Conservation (phyloP, 225 moss, liverwort and hornwort species). For the Thuidium tamariscinum region DNA sequence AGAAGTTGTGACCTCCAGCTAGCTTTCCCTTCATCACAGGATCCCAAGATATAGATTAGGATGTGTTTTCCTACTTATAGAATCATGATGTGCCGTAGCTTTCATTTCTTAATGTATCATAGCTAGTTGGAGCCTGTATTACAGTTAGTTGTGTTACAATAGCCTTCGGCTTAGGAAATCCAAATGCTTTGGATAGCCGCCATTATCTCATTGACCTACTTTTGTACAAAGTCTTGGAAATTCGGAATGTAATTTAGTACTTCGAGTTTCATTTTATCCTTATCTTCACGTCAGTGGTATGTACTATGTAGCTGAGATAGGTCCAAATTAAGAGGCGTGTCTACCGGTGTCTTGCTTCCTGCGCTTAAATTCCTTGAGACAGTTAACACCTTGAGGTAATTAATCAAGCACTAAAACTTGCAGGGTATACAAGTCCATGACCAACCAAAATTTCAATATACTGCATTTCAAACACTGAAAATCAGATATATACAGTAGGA, state of each 20-base stretch:
- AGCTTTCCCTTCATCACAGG: background rate
- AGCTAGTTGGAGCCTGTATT: background rate
- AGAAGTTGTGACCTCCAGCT: slow-evolving; percentile 16
- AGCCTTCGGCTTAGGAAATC: background rate
- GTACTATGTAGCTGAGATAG: background rate
- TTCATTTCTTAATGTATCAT: slow-evolving; percentile 5
- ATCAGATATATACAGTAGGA: background rate
- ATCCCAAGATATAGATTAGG: background rate
- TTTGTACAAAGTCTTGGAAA: background rate
- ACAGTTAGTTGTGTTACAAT: background rate
- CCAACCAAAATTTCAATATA: background rate
- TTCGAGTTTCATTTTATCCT: background rate
- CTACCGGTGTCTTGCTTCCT: background rate
- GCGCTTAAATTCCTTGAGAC: background rate
- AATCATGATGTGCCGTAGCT: background rate
- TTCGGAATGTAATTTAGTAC: background rate
- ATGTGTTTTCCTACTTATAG: background rate
- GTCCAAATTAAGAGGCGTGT: background rate
- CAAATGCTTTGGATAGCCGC: background rate
- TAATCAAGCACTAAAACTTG: background rate
- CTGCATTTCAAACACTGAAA: background rate
- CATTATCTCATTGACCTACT: background rate
- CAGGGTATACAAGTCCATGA: background rate
- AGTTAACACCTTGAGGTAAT: background rate
- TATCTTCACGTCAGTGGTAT: background rate